Base-by-base conservation (phyloP, 768 basidiomycete species). In the Artomyces pyxidatus region DNA sequence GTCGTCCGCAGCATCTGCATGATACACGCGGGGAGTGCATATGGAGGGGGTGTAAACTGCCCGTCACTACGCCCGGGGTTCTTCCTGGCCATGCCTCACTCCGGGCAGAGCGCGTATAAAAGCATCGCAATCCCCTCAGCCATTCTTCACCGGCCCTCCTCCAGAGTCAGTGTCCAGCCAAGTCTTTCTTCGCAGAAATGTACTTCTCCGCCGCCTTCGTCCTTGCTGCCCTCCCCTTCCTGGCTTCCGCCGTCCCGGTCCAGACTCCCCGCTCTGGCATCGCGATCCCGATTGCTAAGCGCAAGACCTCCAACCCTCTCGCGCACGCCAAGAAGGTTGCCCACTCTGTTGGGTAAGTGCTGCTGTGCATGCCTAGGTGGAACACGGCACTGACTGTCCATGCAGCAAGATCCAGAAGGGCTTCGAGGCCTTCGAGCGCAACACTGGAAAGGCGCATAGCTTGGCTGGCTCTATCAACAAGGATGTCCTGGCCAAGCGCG, bases 371-470 rank as follows among this genome's bases (percentile, higher is more conserved):
- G 21, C 16, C 16, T 40, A 21, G n/a, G 11, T 11, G 16, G 39
- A 40, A 3, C 10, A 40, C 32, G 32, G 6, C 17, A n/a, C 7
- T 12, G 11, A 21, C 39, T 40, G n/a, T 23, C 21, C 6, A 3
- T 4, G 2, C 42, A 48, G 48, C 17, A 49, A 49, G 25, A 43
- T 42, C 40, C 48, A 32, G 17, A 12, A 23, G 12, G 48, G 48
- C n/a, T 42, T 43, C 41, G 30, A 17, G n/a, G 19, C 39, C 2
- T 49, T n/a, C 48, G 2, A 49, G 41, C 29, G 41, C 17, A 49
- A 49, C 41, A 49, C 48, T 21, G 48, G 48, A 27, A 7, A 42
- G 2, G 12, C 16, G 12, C 48, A 49, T 26, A 39, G 40, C n/a
- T 19, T 26, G 14, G 46, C 27, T 39, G 41, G 9, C 26, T 21